Evolutionary conservation across 192 early-diverging fungal genomes (phyloP).

Genomic region (Coemansia interrupta): DNA sequence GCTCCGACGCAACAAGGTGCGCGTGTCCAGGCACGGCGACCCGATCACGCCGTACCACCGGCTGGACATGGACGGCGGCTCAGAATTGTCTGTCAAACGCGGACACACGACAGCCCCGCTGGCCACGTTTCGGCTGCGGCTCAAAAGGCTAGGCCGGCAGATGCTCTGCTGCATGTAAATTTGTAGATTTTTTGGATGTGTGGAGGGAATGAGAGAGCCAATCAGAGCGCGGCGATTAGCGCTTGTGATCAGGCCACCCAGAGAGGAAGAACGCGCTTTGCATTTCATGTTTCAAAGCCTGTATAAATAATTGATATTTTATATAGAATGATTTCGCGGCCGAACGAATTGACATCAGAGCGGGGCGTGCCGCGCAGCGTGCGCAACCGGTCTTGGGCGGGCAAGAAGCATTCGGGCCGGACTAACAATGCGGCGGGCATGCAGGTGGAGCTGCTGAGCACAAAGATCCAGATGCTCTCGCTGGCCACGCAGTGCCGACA

Average conservation of each 20-base stretch:
- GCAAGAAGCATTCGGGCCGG: slow-evolving; percentile 18
- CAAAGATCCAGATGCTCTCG: slow-evolving; percentile 41
- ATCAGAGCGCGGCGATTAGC: too few species aligned
- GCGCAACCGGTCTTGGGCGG: not conserved
- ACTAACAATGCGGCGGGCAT: slow-evolving; percentile 15
- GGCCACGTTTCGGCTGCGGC: not conserved
- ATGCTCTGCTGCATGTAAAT: not conserved
- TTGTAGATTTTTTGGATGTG: too few species aligned
- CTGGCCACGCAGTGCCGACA: slow-evolving; percentile 39
- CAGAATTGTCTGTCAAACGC: not conserved
- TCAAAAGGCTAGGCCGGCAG: not conserved
- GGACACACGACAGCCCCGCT: not conserved
- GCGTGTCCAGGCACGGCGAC: slow-evolving; percentile 41
- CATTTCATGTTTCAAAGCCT: too few species aligned
- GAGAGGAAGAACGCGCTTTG: too few species aligned
- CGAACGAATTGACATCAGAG: too few species aligned
- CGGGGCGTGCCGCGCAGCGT: not conserved
- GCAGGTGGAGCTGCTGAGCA: slow-evolving; percentile 28
- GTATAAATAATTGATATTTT: too few species aligned
- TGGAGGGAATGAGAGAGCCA: too few species aligned
- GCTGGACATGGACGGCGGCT: not conserved
- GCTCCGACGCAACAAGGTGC: slow-evolving; percentile 1
- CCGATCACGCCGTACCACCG: slow-evolving; percentile 29
- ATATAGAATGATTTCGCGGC: too few species aligned
- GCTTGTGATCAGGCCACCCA: too few species aligned